A percentile compares a stretch with the other conserved stretches of the same genome.
Conservation (phyloP, 495 filamentous ascomycete genomes). For the Penicillium macrosclerotiorum region DNA sequence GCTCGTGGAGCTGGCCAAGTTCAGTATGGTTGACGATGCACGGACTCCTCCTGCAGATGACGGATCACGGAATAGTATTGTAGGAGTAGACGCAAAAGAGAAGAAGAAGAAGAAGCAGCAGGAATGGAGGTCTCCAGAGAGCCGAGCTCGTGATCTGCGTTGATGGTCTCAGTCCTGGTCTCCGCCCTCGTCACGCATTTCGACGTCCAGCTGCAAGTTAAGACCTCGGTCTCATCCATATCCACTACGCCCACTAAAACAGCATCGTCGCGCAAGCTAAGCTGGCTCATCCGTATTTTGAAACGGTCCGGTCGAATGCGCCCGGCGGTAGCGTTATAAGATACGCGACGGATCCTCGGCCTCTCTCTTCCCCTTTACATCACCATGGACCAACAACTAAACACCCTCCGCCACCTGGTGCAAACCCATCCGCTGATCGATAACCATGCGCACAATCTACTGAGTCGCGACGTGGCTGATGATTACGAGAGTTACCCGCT, state of each 20-base stretch:
- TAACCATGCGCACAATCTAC: slow-evolving; percentile 81
- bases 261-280: too few species aligned
- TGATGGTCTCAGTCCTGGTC: too few species aligned
- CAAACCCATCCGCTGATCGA: slow-evolving; percentile 77
- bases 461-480: slow-evolving; percentile 39
- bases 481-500: slow-evolving; percentile 42
- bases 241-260: too few species aligned
- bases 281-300: too few species aligned
- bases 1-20: slow-evolving; percentile 20
- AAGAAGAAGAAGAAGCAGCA: too few species aligned
- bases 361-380: slow-evolving; percentile 1
- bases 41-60: slow-evolving; percentile 1
- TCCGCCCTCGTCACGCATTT: too few species aligned
- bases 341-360: neutral
- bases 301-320: neutral
- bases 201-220: too few species aligned
- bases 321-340: neutral
- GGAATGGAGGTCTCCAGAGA: too few species aligned
- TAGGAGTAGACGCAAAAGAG: too few species aligned
- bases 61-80: neutral
- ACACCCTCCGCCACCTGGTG: slow-evolving; percentile 49
- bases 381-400: slow-evolving; percentile 28
- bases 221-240: too few species aligned
- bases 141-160: too few species aligned
- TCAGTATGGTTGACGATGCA: slow-evolving; percentile 13